Evolutionary conservation across 176 grass and related monocot genomes (phyloP).

Genomic region (Panicum miliaceum): DNA sequence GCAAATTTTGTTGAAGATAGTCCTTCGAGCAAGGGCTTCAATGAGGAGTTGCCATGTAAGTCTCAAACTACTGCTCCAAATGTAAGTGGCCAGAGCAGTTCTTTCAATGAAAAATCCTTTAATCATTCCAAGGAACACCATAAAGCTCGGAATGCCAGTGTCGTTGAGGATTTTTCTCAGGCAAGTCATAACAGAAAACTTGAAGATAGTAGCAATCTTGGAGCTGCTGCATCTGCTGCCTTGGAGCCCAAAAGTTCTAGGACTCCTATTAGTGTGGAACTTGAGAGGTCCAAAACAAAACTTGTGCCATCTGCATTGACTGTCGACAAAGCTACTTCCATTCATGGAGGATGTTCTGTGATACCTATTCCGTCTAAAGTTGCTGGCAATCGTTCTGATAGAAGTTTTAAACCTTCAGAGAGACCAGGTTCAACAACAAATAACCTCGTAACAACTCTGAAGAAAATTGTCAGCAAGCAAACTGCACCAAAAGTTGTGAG

Average conservation of each 20-base stretch:
- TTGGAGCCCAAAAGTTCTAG: constrained; percentile 28
- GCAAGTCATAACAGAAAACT: constrained; percentile 15
- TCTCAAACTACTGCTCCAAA: constrained; percentile 35
- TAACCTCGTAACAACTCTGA: constrained; percentile 57
- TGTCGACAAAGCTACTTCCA: constrained; percentile 47
- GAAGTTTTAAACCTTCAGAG: constrained; percentile 41
- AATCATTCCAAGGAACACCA: constrained; percentile 39
- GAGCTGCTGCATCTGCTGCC: constrained; percentile 30
- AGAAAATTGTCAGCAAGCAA: constrained; percentile 72
- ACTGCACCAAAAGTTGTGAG: constrained; percentile 65
- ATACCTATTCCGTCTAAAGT: constrained; percentile 46
- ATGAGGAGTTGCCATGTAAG: constrained; percentile 28
- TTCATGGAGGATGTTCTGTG: constrained; percentile 32
- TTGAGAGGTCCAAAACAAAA: constrained; percentile 47
- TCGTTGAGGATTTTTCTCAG: constrained; percentile 33
- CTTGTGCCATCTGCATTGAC: constrained; percentile 38
- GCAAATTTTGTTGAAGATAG: constrained; percentile 44
- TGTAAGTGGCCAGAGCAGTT: constrained; percentile 5
- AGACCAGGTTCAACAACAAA: constrained; percentile 52
- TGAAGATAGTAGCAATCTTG: constrained; percentile 26
- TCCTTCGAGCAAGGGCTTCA: constrained; percentile 22
- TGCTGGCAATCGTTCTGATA: constrained; percentile 42
- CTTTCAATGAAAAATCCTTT: constrained; percentile 22
- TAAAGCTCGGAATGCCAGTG: constrained; percentile 36
- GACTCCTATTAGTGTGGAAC: constrained; percentile 36